Evolutionary conservation across 2,329 filamentous ascomycete species (phyloP).

Genomic region (Exserohilum turcica): DNA sequence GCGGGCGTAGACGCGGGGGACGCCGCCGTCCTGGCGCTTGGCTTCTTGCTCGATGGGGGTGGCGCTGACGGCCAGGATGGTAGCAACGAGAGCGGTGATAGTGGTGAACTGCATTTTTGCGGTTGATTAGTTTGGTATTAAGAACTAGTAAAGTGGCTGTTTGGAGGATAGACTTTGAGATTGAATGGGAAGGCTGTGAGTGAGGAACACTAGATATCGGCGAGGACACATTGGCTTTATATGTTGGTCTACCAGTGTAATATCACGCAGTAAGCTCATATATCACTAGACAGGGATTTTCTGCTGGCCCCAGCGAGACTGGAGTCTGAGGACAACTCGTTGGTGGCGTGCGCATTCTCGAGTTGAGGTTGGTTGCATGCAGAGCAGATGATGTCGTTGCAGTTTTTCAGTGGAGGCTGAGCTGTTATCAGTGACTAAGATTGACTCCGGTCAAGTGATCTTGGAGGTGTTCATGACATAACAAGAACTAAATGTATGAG

Average conservation of each 20-base stretch:
- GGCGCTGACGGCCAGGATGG: slow-evolving; percentile 5
- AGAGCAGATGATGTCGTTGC: neutral
- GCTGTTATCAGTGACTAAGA: neutral
- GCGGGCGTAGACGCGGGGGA: slow-evolving; percentile 14
- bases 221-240: neutral
- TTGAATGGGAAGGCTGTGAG: neutral
- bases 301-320: neutral
- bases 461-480: too few relatives aligned
- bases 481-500: neutral
- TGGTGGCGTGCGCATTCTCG: neutral
- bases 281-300: neutral
- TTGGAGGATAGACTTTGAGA: neutral
- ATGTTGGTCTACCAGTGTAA: neutral
- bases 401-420: neutral
- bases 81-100: slow-evolving; percentile 8
- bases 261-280: neutral
- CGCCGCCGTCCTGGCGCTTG: slow-evolving; percentile 8
- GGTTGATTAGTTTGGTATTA: neutral
- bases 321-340: neutral
- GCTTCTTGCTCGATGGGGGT: slow-evolving; percentile 4
- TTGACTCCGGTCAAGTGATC: neutral
- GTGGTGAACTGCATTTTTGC: slow-evolving; percentile 8
- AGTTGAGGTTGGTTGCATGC: neutral
- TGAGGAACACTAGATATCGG: neutral
- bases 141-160: neutral